These are phyloP conservation scores for Coffea canephora DNA, from an alignment of 257 asterid genomes.

Conservation along the genomic window DNA sequence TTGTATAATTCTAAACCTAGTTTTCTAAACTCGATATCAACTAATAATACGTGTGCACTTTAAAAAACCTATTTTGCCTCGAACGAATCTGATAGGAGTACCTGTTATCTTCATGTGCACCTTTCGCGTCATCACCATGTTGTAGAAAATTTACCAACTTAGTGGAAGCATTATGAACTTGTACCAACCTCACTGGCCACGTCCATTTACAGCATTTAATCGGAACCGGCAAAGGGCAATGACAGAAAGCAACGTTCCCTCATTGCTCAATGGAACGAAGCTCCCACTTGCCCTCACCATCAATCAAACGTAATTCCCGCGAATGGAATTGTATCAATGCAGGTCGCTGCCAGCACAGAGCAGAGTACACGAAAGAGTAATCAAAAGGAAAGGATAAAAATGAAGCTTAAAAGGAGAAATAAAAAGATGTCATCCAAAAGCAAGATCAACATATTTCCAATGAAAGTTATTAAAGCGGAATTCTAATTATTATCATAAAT, in stretches of 20 bases:
- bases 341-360: conserved; percentile 59
- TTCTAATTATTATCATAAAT: not conserved
- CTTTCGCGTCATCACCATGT: not conserved
- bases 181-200: not conserved
- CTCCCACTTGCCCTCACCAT: conserved; percentile 99
- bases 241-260: conserved; percentile 17
- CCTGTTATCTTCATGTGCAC: not conserved
- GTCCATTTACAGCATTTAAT: not conserved
- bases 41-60: conserved; percentile 5
- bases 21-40: conserved; percentile 1
- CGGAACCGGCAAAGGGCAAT: not conserved
- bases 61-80: conserved; percentile 2
- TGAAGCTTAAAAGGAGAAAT: not conserved
- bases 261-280: conserved; percentile 74
- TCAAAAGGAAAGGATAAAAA: not conserved
- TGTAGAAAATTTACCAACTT: not conserved
- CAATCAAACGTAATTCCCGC: conserved; percentile 79
- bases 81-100: not conserved
- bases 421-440: not conserved
- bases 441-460: not conserved
- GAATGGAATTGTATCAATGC: conserved; percentile 97
- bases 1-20: conserved; percentile 15
- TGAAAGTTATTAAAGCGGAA: not conserved
- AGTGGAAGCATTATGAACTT: not conserved
- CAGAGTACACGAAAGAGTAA: not conserved